Evolutionary conservation across 768 basidiomycete species (phyloP).

Genomic region (Glaciozyma antarctica): DNA sequence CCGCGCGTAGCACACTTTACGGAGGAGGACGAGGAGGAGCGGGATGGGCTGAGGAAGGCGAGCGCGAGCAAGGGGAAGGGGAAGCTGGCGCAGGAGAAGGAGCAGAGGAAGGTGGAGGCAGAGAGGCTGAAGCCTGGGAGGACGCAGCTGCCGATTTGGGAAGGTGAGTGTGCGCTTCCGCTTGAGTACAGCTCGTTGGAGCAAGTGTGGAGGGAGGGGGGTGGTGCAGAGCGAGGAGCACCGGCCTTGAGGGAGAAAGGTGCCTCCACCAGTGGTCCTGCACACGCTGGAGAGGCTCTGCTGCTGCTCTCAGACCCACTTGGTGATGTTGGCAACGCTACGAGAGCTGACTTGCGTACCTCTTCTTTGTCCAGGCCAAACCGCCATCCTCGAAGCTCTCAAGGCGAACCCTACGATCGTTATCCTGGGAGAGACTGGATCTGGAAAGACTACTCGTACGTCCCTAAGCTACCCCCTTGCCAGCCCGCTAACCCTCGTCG

Average conservation of each 20-base stretch:
- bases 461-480: conserved; percentile 25
- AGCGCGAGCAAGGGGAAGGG: neutral
- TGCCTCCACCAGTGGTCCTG: neutral
- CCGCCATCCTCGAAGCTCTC: conserved; percentile 64
- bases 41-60: too few relatives aligned
- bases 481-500: neutral
- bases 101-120: conserved; percentile 12
- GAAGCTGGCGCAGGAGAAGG: conserved; percentile 6
- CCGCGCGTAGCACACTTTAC: neutral
- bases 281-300: neutral
- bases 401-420: conserved; percentile 71
- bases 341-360: neutral
- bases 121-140: conserved; percentile 14
- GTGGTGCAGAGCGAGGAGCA: too few relatives aligned
- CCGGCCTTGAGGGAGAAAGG: too few relatives aligned
- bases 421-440: conserved; percentile 91
- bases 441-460: conserved; percentile 96
- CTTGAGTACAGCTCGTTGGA: too few relatives aligned
- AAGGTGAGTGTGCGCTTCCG: conserved; percentile 47
- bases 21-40: conserved; percentile 5
- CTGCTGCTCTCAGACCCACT: neutral
- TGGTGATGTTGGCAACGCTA: neutral
- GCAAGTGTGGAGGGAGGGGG: neutral
- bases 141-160: conserved; percentile 63
- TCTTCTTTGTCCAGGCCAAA: conserved; percentile 49